Conservation (phyloP, 1,284 basidiomycete genomes). For the Papiliotrema laurentii region DNA sequence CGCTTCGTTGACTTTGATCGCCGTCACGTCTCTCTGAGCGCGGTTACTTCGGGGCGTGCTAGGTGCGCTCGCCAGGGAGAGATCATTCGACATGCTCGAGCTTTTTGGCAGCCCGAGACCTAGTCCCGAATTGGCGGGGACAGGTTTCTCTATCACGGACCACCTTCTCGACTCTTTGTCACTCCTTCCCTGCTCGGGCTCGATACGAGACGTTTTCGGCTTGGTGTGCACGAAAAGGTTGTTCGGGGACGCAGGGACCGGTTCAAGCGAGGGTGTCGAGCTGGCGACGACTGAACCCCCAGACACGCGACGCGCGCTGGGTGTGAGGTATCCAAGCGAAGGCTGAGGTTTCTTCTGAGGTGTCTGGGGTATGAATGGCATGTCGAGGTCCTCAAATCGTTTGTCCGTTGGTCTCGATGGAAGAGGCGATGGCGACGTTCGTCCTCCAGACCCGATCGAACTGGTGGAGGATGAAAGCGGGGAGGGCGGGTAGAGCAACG, state of each 20-base stretch:
- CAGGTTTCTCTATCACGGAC: conserved; percentile 11
- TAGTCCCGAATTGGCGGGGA: conserved; percentile 5
- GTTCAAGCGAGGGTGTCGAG: conserved; percentile 21
- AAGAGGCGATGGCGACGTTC: conserved; percentile 7
- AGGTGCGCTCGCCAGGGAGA: background rate
- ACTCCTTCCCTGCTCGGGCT: background rate
- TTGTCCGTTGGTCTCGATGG: background rate
- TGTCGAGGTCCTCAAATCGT: conserved; percentile 22
- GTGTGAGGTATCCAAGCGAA: conserved; percentile 38
- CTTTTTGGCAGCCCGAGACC: conserved; percentile 18
- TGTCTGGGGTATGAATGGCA: conserved; percentile 42
- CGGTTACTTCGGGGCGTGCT: background rate
- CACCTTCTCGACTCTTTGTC: background rate
- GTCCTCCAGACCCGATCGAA: conserved; percentile 5
- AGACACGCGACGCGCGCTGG: conserved; percentile 23
- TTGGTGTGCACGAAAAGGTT: conserved; percentile 5
- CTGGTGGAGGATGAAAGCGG: conserved; percentile 10
- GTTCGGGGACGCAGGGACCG: conserved; percentile 27
- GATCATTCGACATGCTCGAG: conserved; percentile 1
- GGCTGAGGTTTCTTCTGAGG: conserved; percentile 37
- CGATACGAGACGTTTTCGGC: conserved; percentile 9
- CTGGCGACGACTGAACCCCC: conserved; percentile 9
- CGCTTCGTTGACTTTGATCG: conserved; percentile 11
- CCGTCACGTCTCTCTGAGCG: conserved; percentile 11
- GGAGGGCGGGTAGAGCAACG: conserved; percentile 11